Evolutionary conservation across 768 basidiomycete genomes (phyloP).

Genomic region (Mycena latifolia): DNA sequence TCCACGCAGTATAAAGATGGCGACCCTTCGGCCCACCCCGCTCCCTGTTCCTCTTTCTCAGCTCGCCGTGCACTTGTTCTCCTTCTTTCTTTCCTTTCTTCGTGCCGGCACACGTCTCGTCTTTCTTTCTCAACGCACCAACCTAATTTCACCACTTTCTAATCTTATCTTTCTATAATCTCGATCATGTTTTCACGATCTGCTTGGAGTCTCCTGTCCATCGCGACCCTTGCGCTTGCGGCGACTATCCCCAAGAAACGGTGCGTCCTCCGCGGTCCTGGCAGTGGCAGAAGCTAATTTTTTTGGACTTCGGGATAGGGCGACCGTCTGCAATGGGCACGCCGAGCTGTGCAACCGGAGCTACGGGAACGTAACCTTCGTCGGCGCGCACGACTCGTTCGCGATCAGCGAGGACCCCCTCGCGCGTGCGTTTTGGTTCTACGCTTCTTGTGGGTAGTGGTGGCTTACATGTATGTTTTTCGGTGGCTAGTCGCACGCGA

Average conservation of each 20-base stretch:
- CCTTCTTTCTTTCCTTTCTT: no score
- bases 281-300: no score
- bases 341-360: slow-evolving; percentile 55
- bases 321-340: slow-evolving; percentile 41
- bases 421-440: slow-evolving; percentile 34
- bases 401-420: slow-evolving; percentile 28
- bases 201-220: background rate
- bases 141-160: no score
- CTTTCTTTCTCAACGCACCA: no score
- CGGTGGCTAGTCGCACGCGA: slow-evolving; percentile 53
- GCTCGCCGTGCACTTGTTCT: no score
- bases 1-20: no score
- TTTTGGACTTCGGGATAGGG: background rate
- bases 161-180: no score
- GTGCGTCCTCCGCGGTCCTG: background rate
- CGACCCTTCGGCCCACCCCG: no score
- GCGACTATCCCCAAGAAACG: slow-evolving; percentile 17
- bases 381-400: slow-evolving; percentile 37
- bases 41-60: no score
- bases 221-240: slow-evolving; percentile 21
- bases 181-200: slow-evolving; percentile 33
- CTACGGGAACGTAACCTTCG: slow-evolving; percentile 55
- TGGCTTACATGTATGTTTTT: no score
- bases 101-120: no score
- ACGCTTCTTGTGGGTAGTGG: no score